phyloP scores from a whole-genome alignment of 2,329 filamentous ascomycete species.

The Penicillium polonicum region DNA sequence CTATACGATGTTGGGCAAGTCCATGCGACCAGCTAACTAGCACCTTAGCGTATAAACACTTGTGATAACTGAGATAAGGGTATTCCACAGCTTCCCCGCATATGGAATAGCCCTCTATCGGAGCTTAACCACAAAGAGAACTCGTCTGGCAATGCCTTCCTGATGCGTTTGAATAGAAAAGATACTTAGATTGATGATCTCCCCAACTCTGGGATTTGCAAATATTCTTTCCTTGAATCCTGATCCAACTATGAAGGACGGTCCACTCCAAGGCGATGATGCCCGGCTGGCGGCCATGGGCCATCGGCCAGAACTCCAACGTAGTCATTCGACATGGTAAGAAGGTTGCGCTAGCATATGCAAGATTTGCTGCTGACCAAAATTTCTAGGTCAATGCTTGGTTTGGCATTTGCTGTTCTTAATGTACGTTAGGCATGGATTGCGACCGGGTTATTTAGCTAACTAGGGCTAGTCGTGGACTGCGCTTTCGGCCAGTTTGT shows the following conservation, averaged over 20 bases:
- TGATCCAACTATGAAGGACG: slow-evolving; percentile 16
- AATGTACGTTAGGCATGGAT: slow-evolving; percentile 39
- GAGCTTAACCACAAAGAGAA: not conserved
- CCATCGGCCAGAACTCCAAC: slow-evolving; percentile 56
- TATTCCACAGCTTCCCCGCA: slow-evolving; percentile 2
- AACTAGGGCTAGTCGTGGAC: slow-evolving; percentile 52
- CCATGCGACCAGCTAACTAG: slow-evolving; percentile 19
- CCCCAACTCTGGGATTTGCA: not conserved
- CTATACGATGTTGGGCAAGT: slow-evolving; percentile 16
- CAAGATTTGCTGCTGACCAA: not conserved
- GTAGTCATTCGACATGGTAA: slow-evolving; percentile 55
- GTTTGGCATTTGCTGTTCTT: slow-evolving; percentile 60
- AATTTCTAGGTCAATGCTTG: slow-evolving; percentile 52
- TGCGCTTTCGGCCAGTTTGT: slow-evolving; percentile 57
- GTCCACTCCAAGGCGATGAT: slow-evolving; percentile 21
- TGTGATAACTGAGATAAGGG: slow-evolving; percentile 2
- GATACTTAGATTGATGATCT: not conserved
- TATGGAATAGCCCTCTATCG: not conserved
- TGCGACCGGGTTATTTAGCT: slow-evolving; percentile 1
- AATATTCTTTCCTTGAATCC: not conserved
- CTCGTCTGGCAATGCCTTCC: slow-evolving; percentile 6
- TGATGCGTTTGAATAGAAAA: not conserved
- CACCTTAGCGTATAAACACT: not conserved
- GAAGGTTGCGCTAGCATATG: not conserved
- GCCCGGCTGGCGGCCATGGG: slow-evolving; percentile 43